Evolutionary conservation across 75 land plant species (phyloP).

Genomic region (Sequoiadendron giganteum): DNA sequence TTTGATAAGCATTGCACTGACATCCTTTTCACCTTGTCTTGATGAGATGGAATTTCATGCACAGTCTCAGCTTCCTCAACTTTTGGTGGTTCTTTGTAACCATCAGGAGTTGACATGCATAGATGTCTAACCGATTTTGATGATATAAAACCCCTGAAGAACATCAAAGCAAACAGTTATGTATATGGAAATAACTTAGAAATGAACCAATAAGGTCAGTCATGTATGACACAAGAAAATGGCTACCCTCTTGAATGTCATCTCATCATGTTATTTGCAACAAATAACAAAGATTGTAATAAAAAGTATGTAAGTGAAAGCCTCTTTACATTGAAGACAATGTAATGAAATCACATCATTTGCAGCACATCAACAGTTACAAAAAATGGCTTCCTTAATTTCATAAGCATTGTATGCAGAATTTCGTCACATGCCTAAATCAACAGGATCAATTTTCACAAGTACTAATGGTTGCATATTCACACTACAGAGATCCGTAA

Average conservation of each 20-base stretch:
- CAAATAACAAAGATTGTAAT: background rate
- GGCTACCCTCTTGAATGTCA: background rate
- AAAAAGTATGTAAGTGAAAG: background rate
- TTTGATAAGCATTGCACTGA: background rate
- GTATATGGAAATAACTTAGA: background rate
- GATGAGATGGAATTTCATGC: constrained; percentile 44
- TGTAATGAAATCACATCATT: background rate
- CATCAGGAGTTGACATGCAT: background rate
- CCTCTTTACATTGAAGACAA: background rate
- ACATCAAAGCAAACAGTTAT: background rate
- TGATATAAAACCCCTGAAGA: constrained; percentile 9
- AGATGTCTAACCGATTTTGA: constrained; percentile 3
- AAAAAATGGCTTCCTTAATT: background rate
- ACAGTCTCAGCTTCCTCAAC: constrained; percentile 75
- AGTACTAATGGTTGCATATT: background rate
- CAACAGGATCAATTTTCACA: background rate
- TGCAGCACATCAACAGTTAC: background rate
- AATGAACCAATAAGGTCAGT: background rate
- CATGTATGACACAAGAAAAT: background rate
- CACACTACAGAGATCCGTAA: background rate
- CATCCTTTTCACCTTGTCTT: constrained; percentile 46
- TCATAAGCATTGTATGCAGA: background rate
- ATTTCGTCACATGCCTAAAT: background rate
- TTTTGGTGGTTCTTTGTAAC: background rate
- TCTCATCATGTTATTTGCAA: background rate